Percentiles rank a stretch among this genome's conserved stretches.
phyloP scores from a whole-genome alignment of 2,329 filamentous ascomycete genomes.

The Sarocladium kiliense region DNA sequence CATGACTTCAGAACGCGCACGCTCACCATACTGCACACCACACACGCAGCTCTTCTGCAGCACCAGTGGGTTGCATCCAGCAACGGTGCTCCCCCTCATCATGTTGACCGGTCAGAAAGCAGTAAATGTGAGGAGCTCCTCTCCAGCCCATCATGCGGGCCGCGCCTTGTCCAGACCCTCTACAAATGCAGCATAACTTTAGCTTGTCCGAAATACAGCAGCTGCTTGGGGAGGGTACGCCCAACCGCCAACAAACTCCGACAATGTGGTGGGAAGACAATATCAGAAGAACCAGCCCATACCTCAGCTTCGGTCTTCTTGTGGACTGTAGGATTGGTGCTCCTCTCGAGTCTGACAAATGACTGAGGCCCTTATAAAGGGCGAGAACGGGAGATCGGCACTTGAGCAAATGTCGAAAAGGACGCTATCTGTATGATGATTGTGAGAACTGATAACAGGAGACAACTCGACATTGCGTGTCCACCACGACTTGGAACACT shows the following conservation, averaged over 20 bases:
- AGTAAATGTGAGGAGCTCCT: neutral
- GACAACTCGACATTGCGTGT: neutral
- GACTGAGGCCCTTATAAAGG: neutral
- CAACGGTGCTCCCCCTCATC: neutral
- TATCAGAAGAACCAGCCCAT: constrained; percentile 3
- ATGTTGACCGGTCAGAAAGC: constrained; percentile 3
- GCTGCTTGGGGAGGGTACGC: neutral
- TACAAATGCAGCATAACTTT: neutral
- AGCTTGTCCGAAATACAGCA: neutral
- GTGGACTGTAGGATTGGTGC: neutral
- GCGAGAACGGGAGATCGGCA: neutral
- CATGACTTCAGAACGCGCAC: neutral
- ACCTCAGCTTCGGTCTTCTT: neutral
- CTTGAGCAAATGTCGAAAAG: neutral
- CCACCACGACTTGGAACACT: neutral
- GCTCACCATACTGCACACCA: neutral
- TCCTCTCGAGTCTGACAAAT: neutral
- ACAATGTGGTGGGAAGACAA: constrained; percentile 1
- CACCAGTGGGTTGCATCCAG: neutral
- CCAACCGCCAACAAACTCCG: neutral
- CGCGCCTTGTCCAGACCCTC: constrained; percentile 4
- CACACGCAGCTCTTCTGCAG: neutral
- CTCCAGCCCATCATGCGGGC: neutral
- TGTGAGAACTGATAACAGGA: neutral
- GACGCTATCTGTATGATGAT: neutral